A percentile compares a stretch with the other conserved stretches of the same genome.
Conservation (phyloP, 73 alveolate genomes). For the Paramecium tetraurelia region DNA sequence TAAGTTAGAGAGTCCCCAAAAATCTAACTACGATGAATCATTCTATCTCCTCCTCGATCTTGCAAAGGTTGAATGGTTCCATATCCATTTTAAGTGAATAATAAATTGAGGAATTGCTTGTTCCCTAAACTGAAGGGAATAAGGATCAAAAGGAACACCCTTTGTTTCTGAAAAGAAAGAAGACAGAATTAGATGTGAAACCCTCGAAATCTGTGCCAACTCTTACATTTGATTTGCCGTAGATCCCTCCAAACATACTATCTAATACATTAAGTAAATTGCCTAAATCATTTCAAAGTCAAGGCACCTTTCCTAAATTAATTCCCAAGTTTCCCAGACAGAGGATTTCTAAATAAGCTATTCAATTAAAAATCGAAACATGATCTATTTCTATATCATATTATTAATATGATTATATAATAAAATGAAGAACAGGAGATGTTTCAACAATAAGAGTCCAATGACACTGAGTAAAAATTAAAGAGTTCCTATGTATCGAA, state of each 20-base stretch:
- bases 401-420: background rate
- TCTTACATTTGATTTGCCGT: background rate
- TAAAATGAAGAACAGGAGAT: background rate
- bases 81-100: constrained; percentile 3
- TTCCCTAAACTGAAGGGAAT: background rate
- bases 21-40: background rate
- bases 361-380: background rate
- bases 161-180: background rate
- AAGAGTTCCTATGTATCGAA: background rate
- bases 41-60: background rate
- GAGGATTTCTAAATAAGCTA: background rate
- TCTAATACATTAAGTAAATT: background rate
- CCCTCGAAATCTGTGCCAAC: background rate
- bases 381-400: background rate
- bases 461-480: background rate
- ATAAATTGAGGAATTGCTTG: background rate
- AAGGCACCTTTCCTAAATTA: constrained; percentile 32
- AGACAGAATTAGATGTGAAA: background rate
- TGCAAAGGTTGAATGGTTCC: constrained; percentile 10
- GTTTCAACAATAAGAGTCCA: background rate
- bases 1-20: background rate
- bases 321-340: constrained; percentile 25
- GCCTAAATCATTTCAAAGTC: background rate
- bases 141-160: background rate
- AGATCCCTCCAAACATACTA: background rate